Evolutionary conservation across 2,329 filamentous ascomycete genomes (phyloP).

Genomic region (Colletotrichum cordylinicola): DNA sequence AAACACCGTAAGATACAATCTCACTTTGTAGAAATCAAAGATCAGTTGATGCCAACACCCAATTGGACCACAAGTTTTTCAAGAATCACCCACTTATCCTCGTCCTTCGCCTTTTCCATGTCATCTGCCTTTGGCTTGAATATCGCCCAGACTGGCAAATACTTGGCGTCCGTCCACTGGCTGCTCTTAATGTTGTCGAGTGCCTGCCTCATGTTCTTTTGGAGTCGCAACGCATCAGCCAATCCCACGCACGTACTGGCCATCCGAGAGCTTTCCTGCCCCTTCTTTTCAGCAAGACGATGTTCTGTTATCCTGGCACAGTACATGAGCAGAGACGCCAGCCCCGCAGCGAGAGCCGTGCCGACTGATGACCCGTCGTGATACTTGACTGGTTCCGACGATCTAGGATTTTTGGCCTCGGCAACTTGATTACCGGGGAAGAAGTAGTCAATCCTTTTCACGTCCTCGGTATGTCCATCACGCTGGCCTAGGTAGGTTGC

Average conservation of each 20-base stretch:
- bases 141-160: not conserved
- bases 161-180: not conserved
- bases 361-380: not conserved
- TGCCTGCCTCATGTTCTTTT: not conserved
- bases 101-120: not conserved
- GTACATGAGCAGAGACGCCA: not conserved
- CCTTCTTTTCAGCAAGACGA: not conserved
- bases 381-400: not conserved
- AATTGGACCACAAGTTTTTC: not conserved
- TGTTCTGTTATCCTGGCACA: not conserved
- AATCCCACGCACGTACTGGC: not conserved
- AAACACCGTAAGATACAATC: accelerated
- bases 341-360: not conserved
- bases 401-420: not conserved
- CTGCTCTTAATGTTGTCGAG: not conserved
- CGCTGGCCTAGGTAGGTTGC: not conserved
- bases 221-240: not conserved
- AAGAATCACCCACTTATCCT: not conserved
- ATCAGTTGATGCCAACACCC: not conserved
- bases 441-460: not conserved
- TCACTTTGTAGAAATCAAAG: not conserved
- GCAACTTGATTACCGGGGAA: not conserved
- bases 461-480: not conserved
- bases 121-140: not conserved
- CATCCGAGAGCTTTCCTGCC: not conserved